Evolutionary conservation across 2,329 filamentous ascomycete species (phyloP).

Genomic region (Pseudocercospora vitis): DNA sequence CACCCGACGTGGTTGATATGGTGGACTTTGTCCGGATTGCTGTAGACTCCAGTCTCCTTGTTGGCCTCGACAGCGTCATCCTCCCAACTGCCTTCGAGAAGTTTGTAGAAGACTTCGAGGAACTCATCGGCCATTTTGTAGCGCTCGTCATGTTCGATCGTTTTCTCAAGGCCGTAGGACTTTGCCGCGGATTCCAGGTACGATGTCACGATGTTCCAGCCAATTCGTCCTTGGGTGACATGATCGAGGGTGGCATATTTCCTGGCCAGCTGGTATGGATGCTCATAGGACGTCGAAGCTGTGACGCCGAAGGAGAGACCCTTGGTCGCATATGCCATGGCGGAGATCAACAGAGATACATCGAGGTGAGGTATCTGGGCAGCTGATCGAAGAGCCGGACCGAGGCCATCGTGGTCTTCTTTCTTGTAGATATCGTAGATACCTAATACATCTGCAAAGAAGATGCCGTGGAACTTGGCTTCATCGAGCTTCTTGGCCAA

Average conservation of each 20-base stretch:
- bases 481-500: constrained; percentile 51
- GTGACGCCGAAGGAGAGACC: constrained; percentile 44
- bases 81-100: constrained; percentile 35
- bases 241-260: constrained; percentile 42
- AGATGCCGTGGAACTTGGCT: constrained; percentile 53
- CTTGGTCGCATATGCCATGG: constrained; percentile 49
- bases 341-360: constrained; percentile 41
- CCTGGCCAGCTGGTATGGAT: constrained; percentile 39
- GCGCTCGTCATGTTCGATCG: constrained; percentile 52
- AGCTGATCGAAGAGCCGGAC: constrained; percentile 58
- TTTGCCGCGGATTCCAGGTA: constrained; percentile 51
- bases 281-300: constrained; percentile 41
- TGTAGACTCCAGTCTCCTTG: constrained; percentile 59
- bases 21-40: constrained; percentile 57
- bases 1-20: constrained; percentile 44
- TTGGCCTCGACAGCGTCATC: constrained; percentile 49
- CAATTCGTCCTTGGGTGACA: constrained; percentile 40
- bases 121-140: constrained; percentile 53
- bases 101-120: constrained; percentile 35
- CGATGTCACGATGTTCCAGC: constrained; percentile 54
- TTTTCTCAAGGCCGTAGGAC: constrained; percentile 49
- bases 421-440: constrained; percentile 49
- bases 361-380: constrained; percentile 70
- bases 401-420: constrained; percentile 27
- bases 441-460: constrained; percentile 53